Evolutionary conservation across 2,329 filamentous ascomycete genomes (phyloP).

Genomic region (Cordyceps cateniannulata): DNA sequence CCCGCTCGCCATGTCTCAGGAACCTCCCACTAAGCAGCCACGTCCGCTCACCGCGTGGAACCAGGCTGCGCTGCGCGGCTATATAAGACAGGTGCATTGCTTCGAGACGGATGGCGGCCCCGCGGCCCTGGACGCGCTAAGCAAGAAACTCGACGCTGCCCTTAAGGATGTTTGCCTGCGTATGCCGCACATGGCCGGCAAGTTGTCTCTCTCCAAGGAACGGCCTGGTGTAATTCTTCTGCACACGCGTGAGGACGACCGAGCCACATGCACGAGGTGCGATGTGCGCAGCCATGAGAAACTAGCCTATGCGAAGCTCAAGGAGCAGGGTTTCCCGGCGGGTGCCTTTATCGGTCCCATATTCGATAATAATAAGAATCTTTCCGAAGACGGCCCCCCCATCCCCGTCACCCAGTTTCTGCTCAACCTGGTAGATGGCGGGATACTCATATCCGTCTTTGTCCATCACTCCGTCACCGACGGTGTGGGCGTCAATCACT

Average conservation of each 20-base stretch:
- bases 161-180: slow-evolving; percentile 3
- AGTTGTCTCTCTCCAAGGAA: background rate
- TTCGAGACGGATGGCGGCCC: slow-evolving; percentile 9
- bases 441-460: slow-evolving; percentile 33
- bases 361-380: slow-evolving; percentile 16
- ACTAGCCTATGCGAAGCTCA: slow-evolving; percentile 21
- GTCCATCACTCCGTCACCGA: slow-evolving; percentile 38
- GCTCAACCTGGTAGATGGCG: slow-evolving; percentile 32
- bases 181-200: slow-evolving; percentile 7
- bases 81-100: slow-evolving; percentile 17
- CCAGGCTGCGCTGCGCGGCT: slow-evolving; percentile 15
- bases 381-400: slow-evolving; percentile 14
- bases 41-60: slow-evolving; percentile 15
- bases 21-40: background rate
- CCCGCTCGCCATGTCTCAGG: background rate
- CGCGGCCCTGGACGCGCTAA: slow-evolving; percentile 8
- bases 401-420: slow-evolving; percentile 33
- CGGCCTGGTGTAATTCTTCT: background rate
- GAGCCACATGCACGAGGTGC: background rate
- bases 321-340: slow-evolving; percentile 23
- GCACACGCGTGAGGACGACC: background rate
- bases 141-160: background rate
- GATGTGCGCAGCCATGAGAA: background rate
- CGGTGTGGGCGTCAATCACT: slow-evolving; percentile 32
- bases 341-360: slow-evolving; percentile 23